Conservation (phyloP, 2,329 filamentous ascomycete species). For the Neonectria faginata region DNA sequence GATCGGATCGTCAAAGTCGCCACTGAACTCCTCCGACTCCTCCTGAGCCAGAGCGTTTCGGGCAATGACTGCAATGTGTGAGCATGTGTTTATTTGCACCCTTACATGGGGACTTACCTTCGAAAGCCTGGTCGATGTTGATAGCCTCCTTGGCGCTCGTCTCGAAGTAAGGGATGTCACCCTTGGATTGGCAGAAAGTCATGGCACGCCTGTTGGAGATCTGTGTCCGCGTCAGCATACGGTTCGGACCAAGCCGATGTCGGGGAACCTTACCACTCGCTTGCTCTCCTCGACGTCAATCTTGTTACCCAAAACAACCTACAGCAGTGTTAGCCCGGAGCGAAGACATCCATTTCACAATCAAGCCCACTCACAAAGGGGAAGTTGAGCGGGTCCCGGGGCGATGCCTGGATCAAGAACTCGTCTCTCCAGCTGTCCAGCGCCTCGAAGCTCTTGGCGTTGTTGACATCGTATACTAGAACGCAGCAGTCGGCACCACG, state of each 20-base stretch:
- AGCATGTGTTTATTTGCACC: constrained; percentile 12
- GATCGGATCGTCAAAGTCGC: constrained; percentile 97
- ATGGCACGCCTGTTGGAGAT: constrained; percentile 96
- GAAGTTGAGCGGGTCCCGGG: constrained; percentile 95
- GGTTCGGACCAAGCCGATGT: neutral
- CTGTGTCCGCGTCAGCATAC: constrained; percentile 54
- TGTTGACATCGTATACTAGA: constrained; percentile 98
- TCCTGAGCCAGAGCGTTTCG: constrained; percentile 95
- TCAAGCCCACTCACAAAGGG: constrained; percentile 83
- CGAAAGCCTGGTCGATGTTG: constrained; percentile 88
- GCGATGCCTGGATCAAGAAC: constrained; percentile 96
- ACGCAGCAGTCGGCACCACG: constrained; percentile 98
- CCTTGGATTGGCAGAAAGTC: constrained; percentile 98
- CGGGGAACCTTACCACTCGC: constrained; percentile 72
- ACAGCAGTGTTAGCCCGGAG: constrained; percentile 37
- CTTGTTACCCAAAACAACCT: constrained; percentile 98
- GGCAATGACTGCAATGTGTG: constrained; percentile 80
- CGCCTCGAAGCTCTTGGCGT: constrained; percentile 98
- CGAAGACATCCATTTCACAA: neutral
- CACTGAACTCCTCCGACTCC: constrained; percentile 97
- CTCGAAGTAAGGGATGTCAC: constrained; percentile 98
- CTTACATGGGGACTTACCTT: constrained; percentile 61
- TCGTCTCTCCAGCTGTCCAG: constrained; percentile 99
- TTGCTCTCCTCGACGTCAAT: constrained; percentile 99
- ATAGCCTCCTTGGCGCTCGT: constrained; percentile 98